phyloP scores from a whole-genome alignment of 2,329 filamentous ascomycete genomes.

The Myriosclerotinia scirpicola region DNA sequence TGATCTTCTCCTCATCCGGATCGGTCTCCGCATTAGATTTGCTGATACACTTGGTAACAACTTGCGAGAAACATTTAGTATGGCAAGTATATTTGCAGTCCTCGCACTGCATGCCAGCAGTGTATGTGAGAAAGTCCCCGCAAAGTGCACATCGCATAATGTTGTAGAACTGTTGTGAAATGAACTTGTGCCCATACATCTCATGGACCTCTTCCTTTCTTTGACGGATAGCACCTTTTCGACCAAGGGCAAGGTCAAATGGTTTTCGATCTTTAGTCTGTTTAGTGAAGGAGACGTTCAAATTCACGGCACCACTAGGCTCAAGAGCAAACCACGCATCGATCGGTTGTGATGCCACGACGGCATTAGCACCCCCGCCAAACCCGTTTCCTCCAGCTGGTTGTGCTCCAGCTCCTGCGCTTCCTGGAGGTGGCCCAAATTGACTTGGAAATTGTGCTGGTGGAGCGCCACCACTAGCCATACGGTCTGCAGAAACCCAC shows the following conservation, averaged over 20 bases:
- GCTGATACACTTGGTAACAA: slow-evolving; percentile 99
- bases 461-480: slow-evolving; percentile 62
- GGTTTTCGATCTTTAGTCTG: slow-evolving; percentile 79
- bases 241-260: slow-evolving; percentile 85
- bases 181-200: slow-evolving; percentile 99
- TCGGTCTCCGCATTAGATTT: slow-evolving; percentile 99
- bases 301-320: slow-evolving; percentile 86
- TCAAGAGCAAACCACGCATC: slow-evolving; percentile 98
- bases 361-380: slow-evolving; percentile 40
- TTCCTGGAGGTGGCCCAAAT: slow-evolving; percentile 48
- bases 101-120: slow-evolving; percentile 97
- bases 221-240: slow-evolving; percentile 94
- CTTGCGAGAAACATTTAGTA: slow-evolving; percentile 92
- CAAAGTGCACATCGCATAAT: slow-evolving; percentile 99
- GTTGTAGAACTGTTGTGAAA: slow-evolving; percentile 99
- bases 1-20: slow-evolving; percentile 99
- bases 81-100: slow-evolving; percentile 99
- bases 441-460: slow-evolving; percentile 56
- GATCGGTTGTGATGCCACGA: slow-evolving; percentile 56
- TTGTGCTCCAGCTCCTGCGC: slow-evolving; percentile 39
- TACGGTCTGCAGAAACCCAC: slow-evolving; percentile 96
- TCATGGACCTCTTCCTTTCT: slow-evolving; percentile 98
- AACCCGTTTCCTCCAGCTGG: slow-evolving; percentile 32
- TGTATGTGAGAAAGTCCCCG: slow-evolving; percentile 97
- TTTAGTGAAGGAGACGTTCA: slow-evolving; percentile 90